Base-by-base conservation (phyloP, 139 green algal genomes). In the Eudorina sp. region DNA sequence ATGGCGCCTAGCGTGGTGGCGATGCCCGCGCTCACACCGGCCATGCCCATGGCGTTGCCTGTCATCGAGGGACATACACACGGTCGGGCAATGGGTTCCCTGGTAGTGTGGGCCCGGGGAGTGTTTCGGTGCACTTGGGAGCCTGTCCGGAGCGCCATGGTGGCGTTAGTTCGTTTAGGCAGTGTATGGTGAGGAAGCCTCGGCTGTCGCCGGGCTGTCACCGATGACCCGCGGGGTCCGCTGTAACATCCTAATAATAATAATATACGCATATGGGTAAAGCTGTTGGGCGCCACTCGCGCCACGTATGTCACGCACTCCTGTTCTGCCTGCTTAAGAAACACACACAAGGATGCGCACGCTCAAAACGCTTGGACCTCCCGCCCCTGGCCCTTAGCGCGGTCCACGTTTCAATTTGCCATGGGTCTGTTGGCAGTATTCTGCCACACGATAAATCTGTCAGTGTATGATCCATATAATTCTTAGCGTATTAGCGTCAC, bases 21-120 rank as follows among this genome's bases (percentile, higher is more conserved):
- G 36, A 98, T 80, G 64, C 96, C 96, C 27, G 83, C 86, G 34
- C 73, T 73, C 45, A 98, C 96, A 25, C 96, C 96, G 2, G 96
- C 92, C 73, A 97, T 88, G 31, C 96, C 96, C 68, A 98, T 91
- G 9, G 94, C 82, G 78, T 98, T 98, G 53, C 96, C 96, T 84
- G 76, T 45, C 11, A 38, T 3, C 36, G 9, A 5, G 36, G 68
- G 8, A 72, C 41, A 41, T 43, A 72, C 6, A 41, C 9, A 25
- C 8, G 62, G 29, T 19, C n/a, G n/a, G 11, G 7, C n/a, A 73
- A 66, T 31, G 55, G 11, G 55, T 66, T 27, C 23, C 13, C 27
- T 19, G 18, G 14, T 66, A 66, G 48, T 55, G 9, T 55, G 11
- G 48, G 13, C 11, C 48, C 48, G 11, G 11, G 48, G 11, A 9